Percentiles rank a stretch among this genome's conserved stretches.
Evolutionary conservation across 805 yeast genomes (phyloP).

Genomic region (Starmerella lactis-condensi): DNA sequence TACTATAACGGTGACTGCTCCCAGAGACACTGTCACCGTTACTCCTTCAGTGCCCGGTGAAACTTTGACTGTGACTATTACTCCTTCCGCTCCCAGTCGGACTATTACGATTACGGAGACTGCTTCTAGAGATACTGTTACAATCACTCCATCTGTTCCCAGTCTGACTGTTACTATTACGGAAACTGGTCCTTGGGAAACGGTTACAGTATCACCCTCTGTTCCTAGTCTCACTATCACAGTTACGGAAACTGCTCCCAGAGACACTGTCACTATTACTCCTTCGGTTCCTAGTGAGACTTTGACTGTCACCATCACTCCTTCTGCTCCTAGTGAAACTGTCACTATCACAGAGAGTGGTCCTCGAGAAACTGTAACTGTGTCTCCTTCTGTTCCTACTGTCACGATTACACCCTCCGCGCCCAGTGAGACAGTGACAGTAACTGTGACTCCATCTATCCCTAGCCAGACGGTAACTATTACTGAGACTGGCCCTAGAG

Average conservation of each 20-base stretch:
- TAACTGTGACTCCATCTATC: constrained; percentile 1
- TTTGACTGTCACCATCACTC: constrained; percentile 9
- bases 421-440: neutral
- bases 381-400: constrained; percentile 2
- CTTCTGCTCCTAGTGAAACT: constrained; percentile 5
- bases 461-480: constrained; percentile 8
- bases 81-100: constrained; percentile 13
- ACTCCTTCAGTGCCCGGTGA: constrained; percentile 8
- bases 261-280: constrained; percentile 1
- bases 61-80: constrained; percentile 13
- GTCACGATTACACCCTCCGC: constrained; percentile 1
- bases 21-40: constrained; percentile 9
- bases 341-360: constrained; percentile 1
- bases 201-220: constrained; percentile 1
- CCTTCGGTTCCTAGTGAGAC: constrained; percentile 2
- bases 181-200: neutral
- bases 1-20: constrained; percentile 13
- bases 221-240: constrained; percentile 3
- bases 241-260: neutral
- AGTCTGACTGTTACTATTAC: constrained; percentile 4
- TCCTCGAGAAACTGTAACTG: neutral
- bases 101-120: constrained; percentile 7
- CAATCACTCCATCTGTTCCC: constrained; percentile 9
- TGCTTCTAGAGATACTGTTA: constrained; percentile 2
- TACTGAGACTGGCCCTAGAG: constrained; percentile 7